These are phyloP conservation scores for Aureobasidium sp. DNA, from an alignment of 2,329 filamentous ascomycete genomes.

Conservation along the genomic window DNA sequence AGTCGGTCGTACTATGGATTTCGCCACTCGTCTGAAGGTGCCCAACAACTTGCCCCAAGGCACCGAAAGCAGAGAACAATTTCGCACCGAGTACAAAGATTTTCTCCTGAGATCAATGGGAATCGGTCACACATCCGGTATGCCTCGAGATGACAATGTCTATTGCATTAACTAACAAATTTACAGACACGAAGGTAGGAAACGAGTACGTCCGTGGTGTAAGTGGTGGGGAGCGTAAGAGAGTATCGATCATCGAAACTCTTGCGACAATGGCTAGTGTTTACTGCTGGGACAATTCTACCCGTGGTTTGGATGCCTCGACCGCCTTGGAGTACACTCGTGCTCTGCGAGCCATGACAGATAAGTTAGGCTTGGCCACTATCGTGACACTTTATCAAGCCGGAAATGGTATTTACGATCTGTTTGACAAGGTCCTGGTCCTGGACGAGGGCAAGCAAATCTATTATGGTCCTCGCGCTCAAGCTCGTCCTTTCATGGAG, in stretches of 20 bases:
- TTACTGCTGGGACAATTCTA: constrained; percentile 61
- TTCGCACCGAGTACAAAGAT: constrained; percentile 39
- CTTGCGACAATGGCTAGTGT: constrained; percentile 51
- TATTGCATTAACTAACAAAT: too few species aligned
- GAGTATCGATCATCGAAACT: constrained; percentile 60
- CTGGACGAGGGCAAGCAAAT: constrained; percentile 58
- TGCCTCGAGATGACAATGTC: neutral
- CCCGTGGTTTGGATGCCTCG: constrained; percentile 56
- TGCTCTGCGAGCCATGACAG: constrained; percentile 55
- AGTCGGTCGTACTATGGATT: constrained; percentile 47
- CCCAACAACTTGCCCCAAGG: constrained; percentile 33
- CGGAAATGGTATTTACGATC: constrained; percentile 59
- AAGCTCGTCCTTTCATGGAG: constrained; percentile 58
- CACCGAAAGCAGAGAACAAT: constrained; percentile 34
- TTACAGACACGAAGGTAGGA: constrained; percentile 55
- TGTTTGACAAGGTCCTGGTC: constrained; percentile 63
- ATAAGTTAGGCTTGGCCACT: constrained; percentile 50
- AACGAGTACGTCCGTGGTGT: constrained; percentile 59
- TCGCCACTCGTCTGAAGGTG: constrained; percentile 45
- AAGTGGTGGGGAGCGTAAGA: constrained; percentile 59
- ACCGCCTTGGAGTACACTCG: constrained; percentile 52
- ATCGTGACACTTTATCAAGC: constrained; percentile 63
- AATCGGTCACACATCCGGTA: constrained; percentile 44
- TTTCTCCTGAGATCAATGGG: constrained; percentile 51
- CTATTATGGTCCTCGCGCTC: constrained; percentile 52